Conservation (phyloP, 192 early-diverging fungal species). For the Backusella tarrabulga region DNA sequence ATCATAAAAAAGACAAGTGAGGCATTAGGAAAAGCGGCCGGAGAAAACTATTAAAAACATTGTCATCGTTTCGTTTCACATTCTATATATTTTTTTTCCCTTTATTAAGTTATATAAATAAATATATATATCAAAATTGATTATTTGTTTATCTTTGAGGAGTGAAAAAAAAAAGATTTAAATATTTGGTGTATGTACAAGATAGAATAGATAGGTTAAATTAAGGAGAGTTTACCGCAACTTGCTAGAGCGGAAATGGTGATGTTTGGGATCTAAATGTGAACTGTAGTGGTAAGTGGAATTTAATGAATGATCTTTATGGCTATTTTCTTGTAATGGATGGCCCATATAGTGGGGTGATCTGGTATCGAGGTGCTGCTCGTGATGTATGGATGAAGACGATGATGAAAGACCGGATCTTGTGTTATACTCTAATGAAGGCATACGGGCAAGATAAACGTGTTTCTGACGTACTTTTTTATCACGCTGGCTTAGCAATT, state of each 20-base stretch:
- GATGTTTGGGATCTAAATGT: neutral
- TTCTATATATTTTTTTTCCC: neutral
- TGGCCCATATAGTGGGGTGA: conserved; percentile 9
- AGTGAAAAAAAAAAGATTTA: neutral
- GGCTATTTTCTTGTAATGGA: neutral
- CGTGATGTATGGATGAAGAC: conserved; percentile 8
- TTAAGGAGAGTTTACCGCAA: neutral
- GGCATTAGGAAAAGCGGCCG: conserved; percentile 18
- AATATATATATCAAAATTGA: neutral
- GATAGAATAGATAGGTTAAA: neutral
- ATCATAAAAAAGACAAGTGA: conserved; percentile 42
- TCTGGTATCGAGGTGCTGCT: conserved; percentile 7
- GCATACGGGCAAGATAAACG: neutral
- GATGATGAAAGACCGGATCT: conserved; percentile 9
- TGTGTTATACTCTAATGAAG: conserved; percentile 3
- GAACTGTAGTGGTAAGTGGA: conserved; percentile 1
- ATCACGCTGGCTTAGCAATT: neutral
- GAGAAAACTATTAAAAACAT: conserved; percentile 22
- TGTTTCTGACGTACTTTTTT: conserved; percentile 12
- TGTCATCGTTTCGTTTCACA: neutral
- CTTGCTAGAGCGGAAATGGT: neutral
- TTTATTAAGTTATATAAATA: neutral
- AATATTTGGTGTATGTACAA: neutral
- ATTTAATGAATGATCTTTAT: neutral
- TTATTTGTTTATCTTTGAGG: neutral